Conservation (phyloP, 495 filamentous ascomycete species). For the Amphirosellinia nigrospora region DNA sequence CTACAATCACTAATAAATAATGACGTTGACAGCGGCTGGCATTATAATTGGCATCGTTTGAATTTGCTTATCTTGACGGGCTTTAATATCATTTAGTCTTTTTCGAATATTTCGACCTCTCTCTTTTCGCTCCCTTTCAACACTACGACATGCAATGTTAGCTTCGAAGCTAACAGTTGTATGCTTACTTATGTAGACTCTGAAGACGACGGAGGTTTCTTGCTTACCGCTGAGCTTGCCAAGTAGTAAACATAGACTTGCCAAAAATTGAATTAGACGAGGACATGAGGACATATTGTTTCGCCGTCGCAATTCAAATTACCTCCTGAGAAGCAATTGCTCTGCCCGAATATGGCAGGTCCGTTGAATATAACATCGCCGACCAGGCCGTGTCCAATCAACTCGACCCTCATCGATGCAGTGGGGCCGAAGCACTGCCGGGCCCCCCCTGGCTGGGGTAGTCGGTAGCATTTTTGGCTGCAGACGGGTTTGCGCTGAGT, state of each 20-base stretch:
- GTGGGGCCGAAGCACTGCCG: conserved; percentile 13
- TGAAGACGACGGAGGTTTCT: neutral
- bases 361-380: conserved; percentile 2
- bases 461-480: conserved; percentile 4
- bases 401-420: conserved; percentile 8
- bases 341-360: conserved; percentile 17
- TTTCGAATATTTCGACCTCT: neutral
- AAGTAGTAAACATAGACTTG: neutral
- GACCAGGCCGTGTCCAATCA: conserved; percentile 13
- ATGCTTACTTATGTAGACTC: neutral
- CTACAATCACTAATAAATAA: conserved; percentile 11
- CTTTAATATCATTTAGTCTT: neutral
- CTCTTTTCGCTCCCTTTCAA: neutral
- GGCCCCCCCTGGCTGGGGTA: neutral
- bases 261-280: neutral
- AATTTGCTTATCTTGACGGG: neutral
- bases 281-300: too few relatives aligned
- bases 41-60: neutral
- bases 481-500: neutral
- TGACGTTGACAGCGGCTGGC: neutral
- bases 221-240: neutral
- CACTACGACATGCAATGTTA: neutral
- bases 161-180: neutral
- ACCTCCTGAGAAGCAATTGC: neutral
- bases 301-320: neutral